These are phyloP conservation scores for Jackrogersella multiformis DNA, from an alignment of 495 filamentous ascomycete species.

Conservation along the genomic window DNA sequence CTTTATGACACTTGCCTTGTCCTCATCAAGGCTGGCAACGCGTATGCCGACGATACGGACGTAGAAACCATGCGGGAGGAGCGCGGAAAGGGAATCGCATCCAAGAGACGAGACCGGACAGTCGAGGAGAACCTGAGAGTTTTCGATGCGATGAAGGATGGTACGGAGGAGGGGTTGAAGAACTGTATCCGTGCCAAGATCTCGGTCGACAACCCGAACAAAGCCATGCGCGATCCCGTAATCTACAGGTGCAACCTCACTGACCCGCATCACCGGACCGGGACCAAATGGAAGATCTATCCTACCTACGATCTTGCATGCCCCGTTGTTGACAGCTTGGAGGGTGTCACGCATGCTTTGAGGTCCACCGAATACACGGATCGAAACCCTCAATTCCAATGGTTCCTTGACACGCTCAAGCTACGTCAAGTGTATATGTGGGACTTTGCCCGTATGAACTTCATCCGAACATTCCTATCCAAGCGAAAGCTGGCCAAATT, in stretches of 20 bases:
- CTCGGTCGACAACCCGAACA: slow-evolving; percentile 82
- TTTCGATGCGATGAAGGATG: slow-evolving; percentile 90
- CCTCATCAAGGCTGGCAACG: slow-evolving; percentile 84
- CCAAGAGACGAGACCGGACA: slow-evolving; percentile 76
- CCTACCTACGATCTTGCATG: slow-evolving; percentile 96
- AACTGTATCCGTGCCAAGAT: slow-evolving; percentile 94
- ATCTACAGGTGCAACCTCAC: slow-evolving; percentile 89
- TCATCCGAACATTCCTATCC: slow-evolving; percentile 86
- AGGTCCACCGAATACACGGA: slow-evolving; percentile 97
- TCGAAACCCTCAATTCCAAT: slow-evolving; percentile 96
- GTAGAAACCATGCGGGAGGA: slow-evolving; percentile 86
- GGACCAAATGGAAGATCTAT: slow-evolving; percentile 91
- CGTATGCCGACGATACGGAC: slow-evolving; percentile 90
- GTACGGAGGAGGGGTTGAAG: slow-evolving; percentile 74
- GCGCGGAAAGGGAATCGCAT: slow-evolving; percentile 78
- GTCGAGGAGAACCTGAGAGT: slow-evolving; percentile 80
- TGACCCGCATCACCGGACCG: slow-evolving; percentile 87
- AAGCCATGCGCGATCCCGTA: slow-evolving; percentile 88
- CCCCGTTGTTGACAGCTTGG: slow-evolving; percentile 87
- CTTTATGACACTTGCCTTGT: slow-evolving; percentile 79
- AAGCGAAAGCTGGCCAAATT: slow-evolving; percentile 97
- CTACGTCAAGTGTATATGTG: slow-evolving; percentile 92
- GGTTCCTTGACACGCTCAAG: slow-evolving; percentile 88
- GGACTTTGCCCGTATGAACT: slow-evolving; percentile 98
- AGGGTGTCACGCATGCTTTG: slow-evolving; percentile 94